phyloP scores from a whole-genome alignment of 441 rosid genomes.

The Daphne laureola region DNA sequence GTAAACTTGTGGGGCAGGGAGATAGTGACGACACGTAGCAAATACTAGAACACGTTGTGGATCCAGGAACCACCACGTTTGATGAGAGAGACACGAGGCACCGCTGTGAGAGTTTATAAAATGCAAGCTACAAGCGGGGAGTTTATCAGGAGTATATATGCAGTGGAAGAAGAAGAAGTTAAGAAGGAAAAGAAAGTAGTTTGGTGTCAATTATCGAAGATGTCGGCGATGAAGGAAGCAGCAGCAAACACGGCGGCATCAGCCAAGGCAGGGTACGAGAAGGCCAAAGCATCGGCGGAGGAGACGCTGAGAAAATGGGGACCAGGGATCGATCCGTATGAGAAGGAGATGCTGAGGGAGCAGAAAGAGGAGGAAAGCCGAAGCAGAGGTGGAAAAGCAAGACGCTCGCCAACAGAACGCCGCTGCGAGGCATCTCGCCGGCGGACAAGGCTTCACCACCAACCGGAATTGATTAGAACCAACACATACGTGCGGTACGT shows the following conservation, averaged over 20 bases:
- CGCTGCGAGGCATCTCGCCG: constrained; percentile 22
- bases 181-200: too few species aligned
- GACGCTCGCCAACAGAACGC: constrained; percentile 42
- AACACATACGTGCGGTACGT: too few species aligned
- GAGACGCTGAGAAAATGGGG: constrained; percentile 51
- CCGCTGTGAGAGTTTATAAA: too few species aligned
- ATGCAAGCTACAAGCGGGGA: too few species aligned
- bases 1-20: too few species aligned
- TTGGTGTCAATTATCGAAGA: constrained; percentile 13
- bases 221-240: constrained; percentile 52
- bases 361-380: constrained; percentile 41
- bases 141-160: too few species aligned
- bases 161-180: too few species aligned
- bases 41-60: too few species aligned
- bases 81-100: too few species aligned
- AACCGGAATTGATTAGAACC: constrained; percentile 1
- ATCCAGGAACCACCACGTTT: too few species aligned
- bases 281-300: constrained; percentile 48
- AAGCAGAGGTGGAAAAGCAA: constrained; percentile 46
- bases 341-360: constrained; percentile 53
- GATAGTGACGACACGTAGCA: too few species aligned
- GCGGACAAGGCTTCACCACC: constrained; percentile 13
- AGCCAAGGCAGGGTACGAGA: constrained; percentile 60
- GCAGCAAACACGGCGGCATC: constrained; percentile 65
- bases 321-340: constrained; percentile 55